These are phyloP conservation scores for Fraxinus sp. DNA, from an alignment of 305 asterid species.

Conservation along the genomic window DNA sequence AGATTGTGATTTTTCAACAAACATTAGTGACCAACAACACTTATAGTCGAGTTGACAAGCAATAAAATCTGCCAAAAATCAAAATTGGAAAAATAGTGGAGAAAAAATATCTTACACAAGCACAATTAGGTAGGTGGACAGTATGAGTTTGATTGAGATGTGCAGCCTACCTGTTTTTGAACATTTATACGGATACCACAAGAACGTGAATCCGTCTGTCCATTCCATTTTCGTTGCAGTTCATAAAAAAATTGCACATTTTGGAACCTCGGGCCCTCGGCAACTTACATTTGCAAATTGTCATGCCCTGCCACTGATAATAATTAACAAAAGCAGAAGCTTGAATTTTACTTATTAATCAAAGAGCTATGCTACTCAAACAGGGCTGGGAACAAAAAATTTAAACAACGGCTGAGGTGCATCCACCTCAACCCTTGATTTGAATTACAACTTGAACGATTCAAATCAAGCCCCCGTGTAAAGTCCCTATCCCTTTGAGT, in stretches of 20 bases:
- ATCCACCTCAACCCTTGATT: no score
- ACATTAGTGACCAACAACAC: background rate
- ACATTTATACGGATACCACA: slow-evolving; percentile 2
- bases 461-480: no score
- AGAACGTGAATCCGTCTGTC: background rate
- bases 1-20: background rate
- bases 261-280: background rate
- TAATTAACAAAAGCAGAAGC: background rate
- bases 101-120: background rate
- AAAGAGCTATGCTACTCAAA: background rate
- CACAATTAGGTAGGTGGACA: background rate
- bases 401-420: no score
- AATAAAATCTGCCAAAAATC: background rate
- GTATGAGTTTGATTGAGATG: slow-evolving; percentile 5
- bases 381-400: no score
- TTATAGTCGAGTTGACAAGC: background rate
- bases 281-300: background rate
- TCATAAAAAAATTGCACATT: background rate
- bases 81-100: background rate
- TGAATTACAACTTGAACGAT: no score
- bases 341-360: background rate
- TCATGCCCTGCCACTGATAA: background rate
- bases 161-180: slow-evolving; percentile 8
- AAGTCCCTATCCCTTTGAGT: no score
- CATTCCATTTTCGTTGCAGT: background rate